Base-by-base conservation (phyloP, 495 filamentous ascomycete species). In the Tetracladium marchalianum region DNA sequence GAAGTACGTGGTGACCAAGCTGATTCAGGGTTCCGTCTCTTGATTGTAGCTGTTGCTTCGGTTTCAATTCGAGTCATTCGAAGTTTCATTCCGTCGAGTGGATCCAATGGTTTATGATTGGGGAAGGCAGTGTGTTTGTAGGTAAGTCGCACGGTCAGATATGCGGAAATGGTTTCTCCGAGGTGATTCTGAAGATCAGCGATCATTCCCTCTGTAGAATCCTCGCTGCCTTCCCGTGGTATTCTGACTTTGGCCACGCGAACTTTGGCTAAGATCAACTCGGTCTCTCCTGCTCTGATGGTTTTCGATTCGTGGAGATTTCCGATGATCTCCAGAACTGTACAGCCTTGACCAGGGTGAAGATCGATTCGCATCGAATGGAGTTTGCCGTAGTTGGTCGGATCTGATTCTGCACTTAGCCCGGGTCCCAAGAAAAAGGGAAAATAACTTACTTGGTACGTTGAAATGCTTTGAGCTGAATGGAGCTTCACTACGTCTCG, bases 81-180 rank as follows among this genome's bases (percentile, higher is more conserved):
- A 27, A 36, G 38, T 24, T 11, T 38, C 17, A 40, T 35, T 8
- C 49, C 46, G 7, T 19, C 32, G 13, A 48, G 31, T 17, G 36
- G 16, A 15, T 18, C 24, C 11, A 41, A 6, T 0, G 33, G 13
- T 33, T 31, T 33, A 4, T 46, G 19, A 43, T 53, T 46, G 11
- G 64, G 62, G 40, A 77, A 75, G 1, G 58, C 71, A 0, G 74
- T 73, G 50, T 76, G 71, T 1, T 61, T 59, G 39, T 75, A 77
- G 5, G 51, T 59, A 4, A 77, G 33, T 13, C 63, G 57, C 15
- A 75, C 60, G n/a, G 61, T 63, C n/a, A 75, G 37, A 44, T 70
- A 76, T 18, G 66, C 55, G 0, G 52, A 62, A 37, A 46, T 46
- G 8, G 55, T 55, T 32, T 58, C 57, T n/a, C 72, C 71, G 3